Evolutionary conservation across 2,329 filamentous ascomycete genomes (phyloP), one percentile per base, ranked within the genome.

Genomic region (Monilinia aucupariae): DNA sequence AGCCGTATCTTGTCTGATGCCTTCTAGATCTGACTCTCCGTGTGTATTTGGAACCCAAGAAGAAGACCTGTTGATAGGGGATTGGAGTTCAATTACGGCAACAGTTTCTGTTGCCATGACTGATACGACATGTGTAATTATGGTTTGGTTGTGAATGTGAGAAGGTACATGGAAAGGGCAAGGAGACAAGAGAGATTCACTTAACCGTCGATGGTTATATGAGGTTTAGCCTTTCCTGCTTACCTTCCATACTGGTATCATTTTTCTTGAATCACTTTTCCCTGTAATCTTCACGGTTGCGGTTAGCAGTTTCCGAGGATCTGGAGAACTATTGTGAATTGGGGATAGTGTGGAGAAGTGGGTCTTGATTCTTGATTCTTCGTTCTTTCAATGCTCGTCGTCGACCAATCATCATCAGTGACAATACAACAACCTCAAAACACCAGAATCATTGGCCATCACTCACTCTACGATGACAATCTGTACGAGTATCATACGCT

Each of bases 1-100:
- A 37, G 25, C 32, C 5, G 30, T 41, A 30, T 62, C 50, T 55
- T 61, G 59, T 47, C 59, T 61, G 3, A 56, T 41, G 22, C 55
- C 59, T 41, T 61, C 59, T 15, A 13, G 39, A 30, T 55, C 51
- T n/a, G 59, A 48, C 27, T 43, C 30, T 30, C 17, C 7, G 22
- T 15, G 27, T 45, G 20, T 10, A 56, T 10, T 30, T 22, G 53
- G 27, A 45, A 25, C 7, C 27, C 27, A 56, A 32, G 39, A 25
- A 1, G 39, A 45, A 34, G 27, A 22, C 22, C 4, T 4, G 17
- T 47, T 17, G 39, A 27, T 20, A 17, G 43, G 15, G 8, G 20
- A 22, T 45, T 45, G 25, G 3, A 45, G 53, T 45, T 56, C 39
- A 10, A 45, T n/a, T 34, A 22, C 6, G 27, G 27, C 27, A n/a